Percentiles rank a stretch among this genome's conserved stretches.
Conservation (phyloP, 306 rosid genomes). For the Hippophae gyantsensis region DNA sequence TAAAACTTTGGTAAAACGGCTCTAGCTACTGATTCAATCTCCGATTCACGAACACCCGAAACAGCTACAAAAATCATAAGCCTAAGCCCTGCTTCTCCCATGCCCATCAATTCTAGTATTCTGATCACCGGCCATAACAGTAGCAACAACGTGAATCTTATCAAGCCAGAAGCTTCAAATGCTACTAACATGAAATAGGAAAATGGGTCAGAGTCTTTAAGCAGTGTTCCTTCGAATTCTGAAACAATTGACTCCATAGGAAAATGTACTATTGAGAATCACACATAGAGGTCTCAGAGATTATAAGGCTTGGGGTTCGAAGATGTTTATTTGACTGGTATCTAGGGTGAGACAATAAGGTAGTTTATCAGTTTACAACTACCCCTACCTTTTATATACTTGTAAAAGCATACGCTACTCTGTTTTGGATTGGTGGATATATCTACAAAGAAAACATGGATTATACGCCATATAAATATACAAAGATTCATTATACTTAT, state of each 20-base stretch:
- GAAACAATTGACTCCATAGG: slow-evolving; percentile 44
- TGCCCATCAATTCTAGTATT: slow-evolving; percentile 26
- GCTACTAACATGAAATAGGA: slow-evolving; percentile 81
- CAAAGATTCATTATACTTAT: slow-evolving; percentile 45
- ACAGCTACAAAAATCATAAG: slow-evolving; percentile 53
- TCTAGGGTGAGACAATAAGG: slow-evolving; percentile 15
- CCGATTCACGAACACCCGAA: slow-evolving; percentile 40
- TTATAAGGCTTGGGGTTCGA: slow-evolving; percentile 4
- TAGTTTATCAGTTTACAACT: slow-evolving; percentile 21
- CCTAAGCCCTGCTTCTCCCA: slow-evolving; percentile 32
- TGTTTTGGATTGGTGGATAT: slow-evolving; percentile 43
- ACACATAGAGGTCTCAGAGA: slow-evolving; percentile 9
- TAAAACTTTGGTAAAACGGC: slow-evolving; percentile 84
- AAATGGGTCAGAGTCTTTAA: slow-evolving; percentile 48
- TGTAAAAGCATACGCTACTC: background rate
- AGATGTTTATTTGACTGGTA: background rate
- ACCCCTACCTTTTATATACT: slow-evolving; percentile 4
- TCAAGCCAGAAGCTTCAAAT: slow-evolving; percentile 71
- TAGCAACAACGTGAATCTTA: slow-evolving; percentile 56
- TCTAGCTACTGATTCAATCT: slow-evolving; percentile 61
- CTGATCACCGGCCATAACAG: slow-evolving; percentile 51
- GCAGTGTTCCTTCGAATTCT: slow-evolving; percentile 76
- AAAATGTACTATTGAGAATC: slow-evolving; percentile 3
- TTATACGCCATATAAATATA: slow-evolving; percentile 36
- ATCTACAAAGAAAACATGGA: slow-evolving; percentile 34